Evolutionary conservation across 2,329 filamentous ascomycete species (phyloP), one percentile per base, ranked within the genome.

Genomic region (Arthrobotrys iridis): DNA sequence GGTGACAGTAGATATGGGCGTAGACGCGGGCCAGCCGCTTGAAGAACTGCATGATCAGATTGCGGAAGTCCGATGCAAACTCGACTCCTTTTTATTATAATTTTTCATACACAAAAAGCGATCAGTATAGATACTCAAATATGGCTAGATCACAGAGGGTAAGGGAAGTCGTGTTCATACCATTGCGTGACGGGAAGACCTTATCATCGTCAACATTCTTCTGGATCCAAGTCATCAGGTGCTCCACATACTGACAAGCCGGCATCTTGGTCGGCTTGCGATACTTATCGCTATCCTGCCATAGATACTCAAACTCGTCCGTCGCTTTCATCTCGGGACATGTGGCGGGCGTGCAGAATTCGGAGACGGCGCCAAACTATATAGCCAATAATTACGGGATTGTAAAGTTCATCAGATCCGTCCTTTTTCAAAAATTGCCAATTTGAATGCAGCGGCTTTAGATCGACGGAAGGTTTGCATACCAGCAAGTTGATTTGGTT

Each of bases 241-340:
- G 93, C 83, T 98, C 95, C 80, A 99, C 96, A 84, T 99, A 99
- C 80, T 93, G 92, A 7, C 95, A 95, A 1, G 95, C 95, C 2
- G 95, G 88, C 91, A 99, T 97, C 85, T 98, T 98, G 77, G 96
- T 99, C 18, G 95, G 95, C 75, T 93, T 90, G 84, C 96, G 96
- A 86, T 90, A 99, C 81, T 92, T 91, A 80, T 96, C 93, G 76
- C 87, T 91, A 83, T 99, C 94, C 84, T 99, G 95, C 95, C 95
- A 99, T 78, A 99, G 90, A 83, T 99, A 99, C 83, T 99, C 95
- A 83, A 98, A 99, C 91, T 99, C 95, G 84, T 99, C 96, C 7
- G 95, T 99, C n/a, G 95, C 95, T 84, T 99, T 99, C 95, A 99
- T 99, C 84, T 98, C 95, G 0, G 95, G 95, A 82, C 95, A 99